A percentile compares a stretch with the other conserved stretches of the same genome.
Conservation (phyloP, 306 rosid genomes). For the Chamaecrista fasciculata region DNA sequence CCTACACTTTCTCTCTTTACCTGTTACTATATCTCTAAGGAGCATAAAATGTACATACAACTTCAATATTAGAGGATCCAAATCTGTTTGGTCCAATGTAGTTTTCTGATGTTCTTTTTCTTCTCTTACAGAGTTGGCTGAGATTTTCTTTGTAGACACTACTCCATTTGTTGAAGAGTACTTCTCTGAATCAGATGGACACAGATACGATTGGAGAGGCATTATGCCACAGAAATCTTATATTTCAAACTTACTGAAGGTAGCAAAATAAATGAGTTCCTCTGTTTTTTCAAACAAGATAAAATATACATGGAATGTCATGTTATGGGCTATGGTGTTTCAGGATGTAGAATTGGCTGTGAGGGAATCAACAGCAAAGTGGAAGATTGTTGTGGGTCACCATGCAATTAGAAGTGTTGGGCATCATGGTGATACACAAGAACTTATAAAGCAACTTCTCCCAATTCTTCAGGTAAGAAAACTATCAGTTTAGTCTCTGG, state of each 20-base stretch:
- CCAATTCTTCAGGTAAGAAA: conserved; percentile 49
- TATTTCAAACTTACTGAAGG: conserved; percentile 40
- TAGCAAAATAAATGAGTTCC: not conserved
- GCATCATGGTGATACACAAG: conserved; percentile 49
- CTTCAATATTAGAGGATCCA: too few species aligned
- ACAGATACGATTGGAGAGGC: conserved; percentile 46
- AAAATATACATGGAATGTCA: not conserved
- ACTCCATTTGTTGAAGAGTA: conserved; percentile 52
- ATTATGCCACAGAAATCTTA: conserved; percentile 41
- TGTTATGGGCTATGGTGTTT: conserved; percentile 4
- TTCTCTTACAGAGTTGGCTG: conserved; percentile 38
- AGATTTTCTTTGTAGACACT: conserved; percentile 58
- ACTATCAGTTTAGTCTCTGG: too few species aligned
- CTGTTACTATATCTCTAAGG: too few species aligned
- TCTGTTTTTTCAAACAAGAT: not conserved
- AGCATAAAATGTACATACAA: too few species aligned
- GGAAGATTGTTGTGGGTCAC: conserved; percentile 55
- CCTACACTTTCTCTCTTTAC: too few species aligned
- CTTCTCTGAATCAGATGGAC: conserved; percentile 31
- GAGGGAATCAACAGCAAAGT: conserved; percentile 35
- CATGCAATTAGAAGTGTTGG: conserved; percentile 50
- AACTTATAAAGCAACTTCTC: conserved; percentile 41
- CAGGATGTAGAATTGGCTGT: conserved; percentile 41
- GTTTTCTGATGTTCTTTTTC: not conserved
- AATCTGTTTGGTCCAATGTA: too few species aligned